A percentile compares a stretch with the other conserved stretches of the same genome.
phyloP scores from a whole-genome alignment of 305 asterid species.

The Lippia alba region DNA sequence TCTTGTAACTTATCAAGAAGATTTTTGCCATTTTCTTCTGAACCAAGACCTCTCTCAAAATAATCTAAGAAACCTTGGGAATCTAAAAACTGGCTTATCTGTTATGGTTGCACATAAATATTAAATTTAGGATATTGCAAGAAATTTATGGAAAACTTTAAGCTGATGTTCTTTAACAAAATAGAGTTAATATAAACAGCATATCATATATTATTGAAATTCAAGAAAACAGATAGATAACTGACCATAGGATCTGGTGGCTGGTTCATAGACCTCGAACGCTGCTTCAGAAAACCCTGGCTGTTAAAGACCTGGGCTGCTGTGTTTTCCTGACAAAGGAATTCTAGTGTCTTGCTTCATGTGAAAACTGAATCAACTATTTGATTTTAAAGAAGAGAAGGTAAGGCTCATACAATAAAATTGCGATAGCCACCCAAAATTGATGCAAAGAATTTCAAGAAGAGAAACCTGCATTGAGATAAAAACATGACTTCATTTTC shows the following conservation, averaged over 20 bases:
- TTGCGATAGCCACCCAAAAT: conserved; percentile 98
- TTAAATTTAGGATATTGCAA: conserved; percentile 29
- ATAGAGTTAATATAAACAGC: conserved; percentile 8
- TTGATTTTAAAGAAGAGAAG: conserved; percentile 40
- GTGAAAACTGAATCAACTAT: conserved; percentile 25
- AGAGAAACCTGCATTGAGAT: conserved; percentile 77
- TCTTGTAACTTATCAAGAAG: conserved; percentile 96
- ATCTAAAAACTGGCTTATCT: conserved; percentile 91
- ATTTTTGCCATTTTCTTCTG: conserved; percentile 71
- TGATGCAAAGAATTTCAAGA: conserved; percentile 92
- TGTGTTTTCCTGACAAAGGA: conserved; percentile 73
- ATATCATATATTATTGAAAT: conserved; percentile 17
- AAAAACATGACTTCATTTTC: background rate
- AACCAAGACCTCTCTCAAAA: conserved; percentile 88
- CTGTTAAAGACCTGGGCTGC: conserved; percentile 83
- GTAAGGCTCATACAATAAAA: conserved; percentile 73
- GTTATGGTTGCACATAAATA: conserved; percentile 44
- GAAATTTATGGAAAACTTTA: conserved; percentile 33
- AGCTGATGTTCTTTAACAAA: conserved; percentile 10
- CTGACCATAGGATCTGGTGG: conserved; percentile 95
- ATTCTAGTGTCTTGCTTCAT: conserved; percentile 36
- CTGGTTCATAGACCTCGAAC: conserved; percentile 86
- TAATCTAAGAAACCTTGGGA: conserved; percentile 98
- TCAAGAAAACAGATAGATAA: conserved; percentile 24
- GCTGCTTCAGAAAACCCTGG: conserved; percentile 93